These are phyloP conservation scores for Plasmopara muralis DNA, from an alignment of 352 stramenopile species.

Conservation along the genomic window DNA sequence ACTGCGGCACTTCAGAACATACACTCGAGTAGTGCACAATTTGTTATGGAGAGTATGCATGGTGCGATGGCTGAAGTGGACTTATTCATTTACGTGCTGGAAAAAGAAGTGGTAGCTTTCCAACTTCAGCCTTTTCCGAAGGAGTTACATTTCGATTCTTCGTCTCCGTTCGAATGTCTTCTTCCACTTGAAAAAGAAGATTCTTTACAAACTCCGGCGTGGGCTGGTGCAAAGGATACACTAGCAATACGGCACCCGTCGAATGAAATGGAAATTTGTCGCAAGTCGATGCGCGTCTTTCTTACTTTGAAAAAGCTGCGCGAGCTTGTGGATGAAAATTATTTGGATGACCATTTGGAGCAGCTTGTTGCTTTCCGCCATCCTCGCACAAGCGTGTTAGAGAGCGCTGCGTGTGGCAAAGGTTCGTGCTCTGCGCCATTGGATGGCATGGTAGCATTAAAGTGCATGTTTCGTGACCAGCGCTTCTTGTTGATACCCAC, in stretches of 20 bases:
- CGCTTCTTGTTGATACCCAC: conserved; percentile 59
- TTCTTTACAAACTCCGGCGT: conserved; percentile 11
- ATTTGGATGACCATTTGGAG: conserved; percentile 39
- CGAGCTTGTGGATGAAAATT: conserved; percentile 39
- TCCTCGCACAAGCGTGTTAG: conserved; percentile 45
- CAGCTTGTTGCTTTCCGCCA: conserved; percentile 53
- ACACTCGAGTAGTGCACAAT: conserved; percentile 57
- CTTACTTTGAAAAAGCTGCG: conserved; percentile 53
- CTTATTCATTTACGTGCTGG: conserved; percentile 73
- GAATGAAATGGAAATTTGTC: conserved; percentile 69
- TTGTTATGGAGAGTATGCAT: conserved; percentile 82
- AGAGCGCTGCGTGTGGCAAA: conserved; percentile 20
- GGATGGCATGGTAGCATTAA: conserved; percentile 64
- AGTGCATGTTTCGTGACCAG: conserved; percentile 72
- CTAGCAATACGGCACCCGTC: conserved; percentile 41
- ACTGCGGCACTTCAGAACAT: conserved; percentile 37
- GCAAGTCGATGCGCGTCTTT: conserved; percentile 65
- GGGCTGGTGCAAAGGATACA: conserved; percentile 22
- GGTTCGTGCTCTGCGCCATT: conserved; percentile 25
- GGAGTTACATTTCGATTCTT: conserved; percentile 46
- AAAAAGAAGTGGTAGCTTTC: conserved; percentile 60
- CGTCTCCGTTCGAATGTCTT: conserved; percentile 63
- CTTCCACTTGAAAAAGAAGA: conserved; percentile 34
- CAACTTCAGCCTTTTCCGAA: conserved; percentile 41
- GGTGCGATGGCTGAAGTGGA: conserved; percentile 71